Evolutionary conservation across 257 asterid genomes (phyloP).

Genomic region (Oldenlandia corymbosa): DNA sequence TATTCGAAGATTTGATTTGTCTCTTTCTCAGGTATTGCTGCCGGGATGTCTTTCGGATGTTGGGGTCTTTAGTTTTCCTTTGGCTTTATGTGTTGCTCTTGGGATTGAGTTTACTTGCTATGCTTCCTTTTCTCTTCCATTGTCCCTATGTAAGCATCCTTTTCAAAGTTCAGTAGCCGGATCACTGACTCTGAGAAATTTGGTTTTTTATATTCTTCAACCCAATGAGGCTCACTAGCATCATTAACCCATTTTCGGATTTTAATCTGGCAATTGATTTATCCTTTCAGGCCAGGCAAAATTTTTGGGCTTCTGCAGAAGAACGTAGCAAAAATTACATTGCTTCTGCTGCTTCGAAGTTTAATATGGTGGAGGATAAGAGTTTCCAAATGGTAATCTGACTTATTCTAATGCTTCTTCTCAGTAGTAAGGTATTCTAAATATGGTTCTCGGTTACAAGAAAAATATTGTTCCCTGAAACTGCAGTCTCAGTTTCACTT

Average conservation of each 20-base stretch:
- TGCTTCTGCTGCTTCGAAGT: constrained; percentile 40
- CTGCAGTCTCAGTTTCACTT: not conserved
- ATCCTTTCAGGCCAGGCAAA: constrained; percentile 49
- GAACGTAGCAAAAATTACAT: constrained; percentile 36
- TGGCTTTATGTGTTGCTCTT: no score
- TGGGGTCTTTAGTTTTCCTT: not conserved
- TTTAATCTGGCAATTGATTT: not conserved
- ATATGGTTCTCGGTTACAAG: not conserved
- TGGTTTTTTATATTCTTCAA: not conserved
- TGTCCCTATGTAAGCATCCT: not conserved
- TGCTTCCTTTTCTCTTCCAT: no score
- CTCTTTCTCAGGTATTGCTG: constrained; percentile 61
- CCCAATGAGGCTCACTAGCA: not conserved
- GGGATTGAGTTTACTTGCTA: no score
- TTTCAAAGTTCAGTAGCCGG: not conserved
- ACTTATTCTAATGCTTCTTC: no score
- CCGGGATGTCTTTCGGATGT: constrained; percentile 9
- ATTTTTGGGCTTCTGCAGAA: constrained; percentile 13
- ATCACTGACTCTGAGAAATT: not conserved
- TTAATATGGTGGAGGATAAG: constrained; percentile 41
- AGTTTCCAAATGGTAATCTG: constrained; percentile 50
- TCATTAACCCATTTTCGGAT: not conserved
- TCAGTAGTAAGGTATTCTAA: no score
- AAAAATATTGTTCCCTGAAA: not conserved
- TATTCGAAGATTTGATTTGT: constrained; percentile 35